phyloP scores from a whole-genome alignment of 2,329 filamentous ascomycete species.

The Fusarium nodosum region DNA sequence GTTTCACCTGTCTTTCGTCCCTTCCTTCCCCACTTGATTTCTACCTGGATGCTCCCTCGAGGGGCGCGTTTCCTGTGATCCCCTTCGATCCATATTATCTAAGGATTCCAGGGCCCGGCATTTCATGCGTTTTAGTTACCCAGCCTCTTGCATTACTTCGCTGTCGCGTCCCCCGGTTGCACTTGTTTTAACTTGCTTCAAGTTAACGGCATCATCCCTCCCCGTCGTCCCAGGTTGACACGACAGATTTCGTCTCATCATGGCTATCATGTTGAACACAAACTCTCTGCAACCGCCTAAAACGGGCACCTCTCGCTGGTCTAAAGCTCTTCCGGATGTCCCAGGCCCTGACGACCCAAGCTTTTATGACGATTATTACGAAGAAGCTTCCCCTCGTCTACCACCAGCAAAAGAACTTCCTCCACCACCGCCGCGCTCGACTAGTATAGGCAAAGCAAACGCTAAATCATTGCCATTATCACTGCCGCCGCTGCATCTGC shows the following conservation, averaged over 20 bases:
- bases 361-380: slow-evolving; percentile 45
- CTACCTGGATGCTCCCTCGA: slow-evolving; percentile 39
- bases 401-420: slow-evolving; percentile 45
- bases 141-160: slow-evolving; percentile 36
- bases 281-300: slow-evolving; percentile 49
- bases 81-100: slow-evolving; percentile 31
- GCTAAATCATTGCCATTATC: slow-evolving; percentile 44
- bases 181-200: slow-evolving; percentile 45
- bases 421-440: slow-evolving; percentile 47
- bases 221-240: slow-evolving; percentile 29
- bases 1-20: slow-evolving; percentile 38
- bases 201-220: slow-evolving; percentile 36
- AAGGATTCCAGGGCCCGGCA: slow-evolving; percentile 44
- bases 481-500: slow-evolving; percentile 46
- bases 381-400: slow-evolving; percentile 35
- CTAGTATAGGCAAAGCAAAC: slow-evolving; percentile 44
- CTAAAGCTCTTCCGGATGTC: slow-evolving; percentile 69
- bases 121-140: slow-evolving; percentile 28
- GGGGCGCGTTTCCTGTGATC: slow-evolving; percentile 33
- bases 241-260: slow-evolving; percentile 38
- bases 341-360: slow-evolving; percentile 52
- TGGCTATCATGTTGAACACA: slow-evolving; percentile 45
- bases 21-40: slow-evolving; percentile 37
- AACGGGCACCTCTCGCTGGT: slow-evolving; percentile 67
- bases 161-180: slow-evolving; percentile 46